Evolutionary conservation across 495 filamentous ascomycete genomes (phyloP), one percentile per base, ranked within the genome.

Genomic region (Xylaria bambusicola): DNA sequence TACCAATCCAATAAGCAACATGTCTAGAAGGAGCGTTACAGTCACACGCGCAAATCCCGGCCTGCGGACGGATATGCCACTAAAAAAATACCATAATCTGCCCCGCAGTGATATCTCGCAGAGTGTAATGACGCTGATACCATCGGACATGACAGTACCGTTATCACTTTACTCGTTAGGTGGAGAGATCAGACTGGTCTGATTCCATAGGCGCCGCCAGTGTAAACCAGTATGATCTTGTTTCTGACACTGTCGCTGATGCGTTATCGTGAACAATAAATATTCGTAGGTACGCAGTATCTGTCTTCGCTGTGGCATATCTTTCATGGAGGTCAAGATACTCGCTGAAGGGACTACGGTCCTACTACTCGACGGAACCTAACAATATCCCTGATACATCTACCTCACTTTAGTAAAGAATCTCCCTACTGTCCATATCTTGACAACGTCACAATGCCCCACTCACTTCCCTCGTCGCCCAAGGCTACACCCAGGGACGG

Each of bases 381-480:
- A 69, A 52, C 47, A 62, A 41, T 41, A n/a, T 33, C 61, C 27
- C 17, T 47, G 29, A 21, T 27, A 29, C 38, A 36, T 27, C 35
- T 20, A 21, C 52, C 56, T 46, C 40, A 24, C 46, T 24, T 24
- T 17, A 23, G 13, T 42, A 29, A 55, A 41, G 40, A 54, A 13
- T 12, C 24, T 56, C 31, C 6, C 29, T 52, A 26, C 33, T 31
- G 48, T 13, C 21, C 36, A 18, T 6, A 48, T 18, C 27, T 33
- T 21, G n/a, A 52, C 24, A 21, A 42, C 41, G 27, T 52, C 58
- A 61, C 31, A 26, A 70, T 70, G 68, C 68, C 68, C 53, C 68
- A 70, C 66, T 70, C 68, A 21, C 58, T 70, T 59, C 63, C 68
- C n/a, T 70, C 68, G 23, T 70, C 68, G 35, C 68, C 68, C 3